Evolutionary conservation across 768 basidiomycete species (phyloP).

Genomic region (Boletus sp.): DNA sequence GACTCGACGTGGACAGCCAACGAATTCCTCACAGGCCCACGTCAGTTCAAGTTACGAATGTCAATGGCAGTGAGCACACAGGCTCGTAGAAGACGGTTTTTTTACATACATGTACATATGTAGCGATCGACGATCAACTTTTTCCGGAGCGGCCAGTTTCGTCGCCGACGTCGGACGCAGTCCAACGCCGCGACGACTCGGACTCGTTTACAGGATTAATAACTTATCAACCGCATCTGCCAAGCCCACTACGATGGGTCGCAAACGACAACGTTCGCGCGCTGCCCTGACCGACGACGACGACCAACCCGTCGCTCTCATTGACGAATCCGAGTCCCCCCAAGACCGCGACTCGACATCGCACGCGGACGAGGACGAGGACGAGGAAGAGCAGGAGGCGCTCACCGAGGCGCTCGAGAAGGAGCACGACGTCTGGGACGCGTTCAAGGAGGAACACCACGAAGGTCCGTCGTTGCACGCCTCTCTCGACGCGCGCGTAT

Average conservation of each 20-base stretch:
- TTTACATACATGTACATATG: no score
- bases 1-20: no score
- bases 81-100: no score
- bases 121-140: no score
- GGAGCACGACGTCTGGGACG: conserved; percentile 69
- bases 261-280: conserved; percentile 51
- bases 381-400: conserved; percentile 6
- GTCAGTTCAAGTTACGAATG: no score
- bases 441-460: conserved; percentile 75
- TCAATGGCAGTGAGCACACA: no score
- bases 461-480: conserved; percentile 50
- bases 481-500: neutral
- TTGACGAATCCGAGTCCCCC: conserved; percentile 13
- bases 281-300: conserved; percentile 34
- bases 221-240: no score
- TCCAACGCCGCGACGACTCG: no score
- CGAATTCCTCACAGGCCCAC: no score
- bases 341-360: conserved; percentile 6
- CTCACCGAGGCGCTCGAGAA: conserved; percentile 38
- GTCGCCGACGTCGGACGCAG: no score
- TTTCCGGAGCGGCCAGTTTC: no score
- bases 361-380: conserved; percentile 1
- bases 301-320: conserved; percentile 17
- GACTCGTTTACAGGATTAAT: no score
- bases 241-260: conserved; percentile 21